Conservation (phyloP, 2,329 filamentous ascomycete species). For the Coleophoma crateriformis region DNA sequence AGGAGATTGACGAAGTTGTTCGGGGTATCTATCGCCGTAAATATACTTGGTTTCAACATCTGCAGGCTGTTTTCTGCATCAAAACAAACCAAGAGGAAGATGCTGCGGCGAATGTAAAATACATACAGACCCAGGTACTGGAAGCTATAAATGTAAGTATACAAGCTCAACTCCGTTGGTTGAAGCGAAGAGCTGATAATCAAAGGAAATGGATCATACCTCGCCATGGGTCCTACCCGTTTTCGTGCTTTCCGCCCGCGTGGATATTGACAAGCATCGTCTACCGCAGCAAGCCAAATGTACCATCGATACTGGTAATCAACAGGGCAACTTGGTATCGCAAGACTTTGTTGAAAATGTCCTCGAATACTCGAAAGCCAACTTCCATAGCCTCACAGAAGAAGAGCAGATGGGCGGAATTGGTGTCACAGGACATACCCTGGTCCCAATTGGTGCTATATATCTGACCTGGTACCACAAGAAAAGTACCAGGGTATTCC, state of each 20-base stretch:
- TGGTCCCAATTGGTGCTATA: not conserved
- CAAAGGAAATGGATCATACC: too few relatives aligned
- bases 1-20: too few relatives aligned
- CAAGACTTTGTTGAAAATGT: not conserved
- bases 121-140: too few relatives aligned
- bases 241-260: not conserved
- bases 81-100: too few relatives aligned
- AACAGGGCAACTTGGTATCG: not conserved
- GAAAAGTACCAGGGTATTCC: too few relatives aligned
- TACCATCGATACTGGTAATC: not conserved
- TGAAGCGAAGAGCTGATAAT: too few relatives aligned
- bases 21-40: too few relatives aligned
- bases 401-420: not conserved
- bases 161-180: too few relatives aligned
- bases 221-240: not conserved
- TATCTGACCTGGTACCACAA: not conserved
- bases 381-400: not conserved
- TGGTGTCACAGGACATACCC: not conserved
- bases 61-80: too few relatives aligned
- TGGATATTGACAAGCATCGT: not conserved
- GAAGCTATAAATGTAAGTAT: too few relatives aligned
- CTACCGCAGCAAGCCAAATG: not conserved
- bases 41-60: too few relatives aligned
- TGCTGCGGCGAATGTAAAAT: too few relatives aligned
- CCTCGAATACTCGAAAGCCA: not conserved